A percentile compares a stretch with the other conserved stretches of the same genome.
These are phyloP conservation scores for Fusarium sp. DNA, from an alignment of 2,329 filamentous ascomycete species.

Conservation along the genomic window DNA sequence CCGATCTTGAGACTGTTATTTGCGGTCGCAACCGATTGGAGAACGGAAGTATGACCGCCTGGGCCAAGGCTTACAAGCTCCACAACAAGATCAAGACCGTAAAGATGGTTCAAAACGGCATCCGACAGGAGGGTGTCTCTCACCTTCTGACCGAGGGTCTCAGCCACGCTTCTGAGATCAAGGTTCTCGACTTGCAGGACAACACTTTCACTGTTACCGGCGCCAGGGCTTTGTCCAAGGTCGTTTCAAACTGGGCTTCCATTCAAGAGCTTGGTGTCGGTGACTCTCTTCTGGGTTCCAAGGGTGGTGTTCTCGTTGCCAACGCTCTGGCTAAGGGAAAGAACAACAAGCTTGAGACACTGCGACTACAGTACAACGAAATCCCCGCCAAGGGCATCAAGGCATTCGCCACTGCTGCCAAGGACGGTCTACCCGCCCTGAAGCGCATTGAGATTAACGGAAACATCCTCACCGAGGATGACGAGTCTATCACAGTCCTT, in stretches of 20 bases:
- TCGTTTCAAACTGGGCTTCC: conserved; percentile 77
- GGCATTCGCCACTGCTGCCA: conserved; percentile 74
- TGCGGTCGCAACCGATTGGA: conserved; percentile 96
- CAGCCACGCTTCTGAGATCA: conserved; percentile 73
- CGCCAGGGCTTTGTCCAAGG: conserved; percentile 79
- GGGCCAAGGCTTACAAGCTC: conserved; percentile 87
- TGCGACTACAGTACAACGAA: conserved; percentile 94
- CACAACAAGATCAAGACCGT: conserved; percentile 85
- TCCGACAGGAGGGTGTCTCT: conserved; percentile 91
- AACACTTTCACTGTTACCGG: conserved; percentile 93
- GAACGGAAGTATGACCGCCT: conserved; percentile 95
- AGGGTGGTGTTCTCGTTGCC: conserved; percentile 80
- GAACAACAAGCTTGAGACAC: conserved; percentile 81
- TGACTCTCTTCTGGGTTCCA: conserved; percentile 84
- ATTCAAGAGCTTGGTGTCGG: conserved; percentile 88
- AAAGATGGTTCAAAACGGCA: conserved; percentile 99
- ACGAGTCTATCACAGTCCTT: conserved; percentile 75
- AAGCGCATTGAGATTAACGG: conserved; percentile 94
- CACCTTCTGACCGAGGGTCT: conserved; percentile 83
- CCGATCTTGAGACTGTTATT: conserved; percentile 93
- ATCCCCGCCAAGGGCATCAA: conserved; percentile 82
- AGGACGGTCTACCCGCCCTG: conserved; percentile 76
- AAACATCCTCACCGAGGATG: conserved; percentile 92
- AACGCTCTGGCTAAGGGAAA: conserved; percentile 77
- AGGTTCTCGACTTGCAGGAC: conserved; percentile 91